Evolutionary conservation across 306 rosid species (phyloP).

Genomic region (Oemleria cerasiformis): DNA sequence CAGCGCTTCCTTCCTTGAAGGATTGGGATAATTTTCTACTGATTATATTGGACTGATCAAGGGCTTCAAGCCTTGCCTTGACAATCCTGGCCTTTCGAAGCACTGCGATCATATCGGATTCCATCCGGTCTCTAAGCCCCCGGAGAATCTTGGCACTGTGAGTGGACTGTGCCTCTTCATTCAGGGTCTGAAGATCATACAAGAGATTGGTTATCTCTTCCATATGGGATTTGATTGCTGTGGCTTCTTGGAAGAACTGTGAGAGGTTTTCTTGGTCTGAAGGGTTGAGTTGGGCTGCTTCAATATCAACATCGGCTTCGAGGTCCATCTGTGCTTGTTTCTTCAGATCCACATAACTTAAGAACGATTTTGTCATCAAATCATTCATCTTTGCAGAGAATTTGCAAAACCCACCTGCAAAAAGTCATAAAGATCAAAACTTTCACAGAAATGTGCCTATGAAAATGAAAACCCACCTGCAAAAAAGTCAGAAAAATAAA

Average conservation of each 20-base stretch:
- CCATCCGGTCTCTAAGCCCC: conserved; percentile 80
- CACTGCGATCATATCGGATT: conserved; percentile 66
- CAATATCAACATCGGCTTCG: conserved; percentile 53
- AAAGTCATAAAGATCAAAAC: neutral
- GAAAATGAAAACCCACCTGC: neutral
- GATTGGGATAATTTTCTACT: conserved; percentile 52
- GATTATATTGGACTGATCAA: conserved; percentile 56
- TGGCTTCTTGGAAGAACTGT: conserved; percentile 68
- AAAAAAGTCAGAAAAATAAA: neutral
- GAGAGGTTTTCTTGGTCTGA: conserved; percentile 69
- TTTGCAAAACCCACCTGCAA: conserved; percentile 41
- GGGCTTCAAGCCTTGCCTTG: conserved; percentile 56
- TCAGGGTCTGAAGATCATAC: conserved; percentile 62
- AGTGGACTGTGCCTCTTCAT: conserved; percentile 72
- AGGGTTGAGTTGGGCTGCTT: conserved; percentile 49
- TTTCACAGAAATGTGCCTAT: neutral
- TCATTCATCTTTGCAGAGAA: conserved; percentile 73
- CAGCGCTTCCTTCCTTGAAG: conserved; percentile 51
- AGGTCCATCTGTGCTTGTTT: conserved; percentile 62
- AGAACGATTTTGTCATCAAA: conserved; percentile 82
- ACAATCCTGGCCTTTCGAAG: conserved; percentile 68
- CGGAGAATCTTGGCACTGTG: conserved; percentile 82
- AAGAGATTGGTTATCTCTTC: conserved; percentile 96
- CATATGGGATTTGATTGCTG: conserved; percentile 62
- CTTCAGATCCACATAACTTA: conserved; percentile 91